Evolutionary conservation across 257 asterid species (phyloP), one percentile per base, ranked within the genome.

Genomic region (Petunia secreta): DNA sequence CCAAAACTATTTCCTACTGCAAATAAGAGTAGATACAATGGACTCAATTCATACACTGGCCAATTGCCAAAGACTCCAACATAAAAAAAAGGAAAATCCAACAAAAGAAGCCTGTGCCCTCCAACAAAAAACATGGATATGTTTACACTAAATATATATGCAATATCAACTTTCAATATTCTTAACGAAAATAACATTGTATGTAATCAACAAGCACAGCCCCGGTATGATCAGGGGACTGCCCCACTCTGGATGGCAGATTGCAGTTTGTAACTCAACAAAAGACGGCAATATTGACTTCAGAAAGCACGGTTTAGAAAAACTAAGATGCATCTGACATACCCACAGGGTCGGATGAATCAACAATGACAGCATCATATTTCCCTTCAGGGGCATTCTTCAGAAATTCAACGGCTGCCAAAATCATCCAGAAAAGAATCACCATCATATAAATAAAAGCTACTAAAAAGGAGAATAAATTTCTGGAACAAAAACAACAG

Each of bases 331-430:
- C 34, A 43, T 25, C 39, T 14, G 36, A 83, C 97, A 9, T 94
- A 95, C 99, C 99, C 77, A 95, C 94, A 76, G 99, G 98, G 77
- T 95, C 99, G 4, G 99, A 95, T 67, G 98, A 93, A 89, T 95
- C 99, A 85, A 95, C 98, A 83, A 95, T 90, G 79, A 95, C 59
- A 59, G 97, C 98, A 63, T 95, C 99, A 75, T 95, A 95, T 85
- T 88, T 93, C 73, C 97, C 97, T 82, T 77, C 89, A 65, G 96
- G 92, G n/a, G 94, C 80, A 71, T 80, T 80, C 90, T 80, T 84
- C 48, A 95, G 85, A 90, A 89, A 93, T 53, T 93, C 97, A 80
- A 87, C 86, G 81, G 98, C 99, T 95, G 95, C 84, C 76, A 79
- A 81, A 82, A 82, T 50, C 2, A 50, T 50, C 34, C 44, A 36